A percentile compares a stretch with the other conserved stretches of the same genome.
phyloP scores from a whole-genome alignment of 2,329 filamentous ascomycete species.

The Sarocladium brachiariae region DNA sequence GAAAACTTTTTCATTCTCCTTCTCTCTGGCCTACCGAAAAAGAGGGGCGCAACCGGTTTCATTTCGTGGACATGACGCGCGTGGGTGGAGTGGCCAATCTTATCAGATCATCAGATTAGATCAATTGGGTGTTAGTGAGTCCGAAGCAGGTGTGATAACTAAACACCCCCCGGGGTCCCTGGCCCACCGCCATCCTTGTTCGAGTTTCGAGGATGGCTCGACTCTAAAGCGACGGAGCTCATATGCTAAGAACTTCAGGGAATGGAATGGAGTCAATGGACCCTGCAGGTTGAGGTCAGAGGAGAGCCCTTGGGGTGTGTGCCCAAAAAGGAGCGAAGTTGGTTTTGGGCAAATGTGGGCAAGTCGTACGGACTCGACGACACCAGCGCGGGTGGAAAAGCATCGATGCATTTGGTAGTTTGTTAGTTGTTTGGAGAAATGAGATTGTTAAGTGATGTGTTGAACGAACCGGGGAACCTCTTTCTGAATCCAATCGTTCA shows the following conservation, averaged over 20 bases:
- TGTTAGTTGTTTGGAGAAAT: too few relatives aligned
- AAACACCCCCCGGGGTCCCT: neutral
- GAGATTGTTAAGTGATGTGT: too few relatives aligned
- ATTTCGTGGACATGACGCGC: neutral
- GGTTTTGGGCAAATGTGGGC: neutral
- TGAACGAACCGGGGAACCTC: too few relatives aligned
- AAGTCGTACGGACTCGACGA: neutral
- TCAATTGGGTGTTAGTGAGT: constrained; percentile 15
- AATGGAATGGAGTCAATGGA: too few relatives aligned
- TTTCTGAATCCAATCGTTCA: too few relatives aligned
- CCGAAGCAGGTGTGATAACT: neutral
- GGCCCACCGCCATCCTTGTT: too few relatives aligned
- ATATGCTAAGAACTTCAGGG: too few relatives aligned
- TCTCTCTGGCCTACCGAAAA: neutral
- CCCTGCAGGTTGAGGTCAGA: constrained; percentile 8
- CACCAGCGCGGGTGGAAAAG: too few relatives aligned
- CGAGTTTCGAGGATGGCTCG: too few relatives aligned
- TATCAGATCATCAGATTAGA: constrained; percentile 41
- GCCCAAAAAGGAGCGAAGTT: neutral
- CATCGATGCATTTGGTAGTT: too few relatives aligned
- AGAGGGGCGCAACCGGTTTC: neutral
- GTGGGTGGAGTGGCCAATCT: constrained; percentile 22
- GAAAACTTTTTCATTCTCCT: neutral
- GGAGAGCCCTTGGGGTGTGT: neutral
- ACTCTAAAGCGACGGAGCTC: too few relatives aligned